A percentile compares a stretch with the other conserved stretches of the same genome.
Evolutionary conservation across 306 rosid genomes (phyloP).

Genomic region (Leucaena leucocephala): DNA sequence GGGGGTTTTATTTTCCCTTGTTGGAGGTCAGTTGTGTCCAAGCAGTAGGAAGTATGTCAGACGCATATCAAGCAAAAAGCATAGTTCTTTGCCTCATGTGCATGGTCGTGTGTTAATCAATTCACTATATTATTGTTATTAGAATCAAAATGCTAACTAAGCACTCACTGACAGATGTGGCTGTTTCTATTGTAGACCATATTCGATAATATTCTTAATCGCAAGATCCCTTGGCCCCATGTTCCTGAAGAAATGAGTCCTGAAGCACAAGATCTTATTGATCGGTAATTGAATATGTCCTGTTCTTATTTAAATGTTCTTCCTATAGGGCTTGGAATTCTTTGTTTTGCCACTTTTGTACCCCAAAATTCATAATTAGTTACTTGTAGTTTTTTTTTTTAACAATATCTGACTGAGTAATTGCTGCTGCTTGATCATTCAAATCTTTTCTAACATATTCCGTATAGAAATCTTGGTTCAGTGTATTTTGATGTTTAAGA

Average conservation of each 20-base stretch:
- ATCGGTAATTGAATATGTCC: constrained; percentile 59
- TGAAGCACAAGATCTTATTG: constrained; percentile 87
- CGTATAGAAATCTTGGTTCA: not conserved
- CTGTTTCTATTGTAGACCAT: constrained; percentile 63
- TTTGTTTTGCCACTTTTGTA: constrained; percentile 44
- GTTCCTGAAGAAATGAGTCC: constrained; percentile 88
- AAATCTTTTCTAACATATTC: constrained; percentile 12
- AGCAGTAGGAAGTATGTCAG: not conserved
- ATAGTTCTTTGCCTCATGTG: not conserved
- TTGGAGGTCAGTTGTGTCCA: not conserved
- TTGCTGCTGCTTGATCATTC: constrained; percentile 22
- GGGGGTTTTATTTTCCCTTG: not conserved
- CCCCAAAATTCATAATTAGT: constrained; percentile 6
- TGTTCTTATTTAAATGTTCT: constrained; percentile 12
- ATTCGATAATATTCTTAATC: constrained; percentile 93
- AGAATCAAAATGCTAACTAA: constrained; percentile 2
- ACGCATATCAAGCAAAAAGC: not conserved
- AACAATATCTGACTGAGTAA: not conserved
- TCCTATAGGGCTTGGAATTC: constrained; percentile 32
- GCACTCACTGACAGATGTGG: constrained; percentile 21
- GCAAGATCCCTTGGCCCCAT: constrained; percentile 94
- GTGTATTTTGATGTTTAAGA: not conserved
- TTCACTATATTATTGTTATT: not conserved
- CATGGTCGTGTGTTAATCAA: not conserved
- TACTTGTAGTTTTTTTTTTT: not conserved